phyloP scores from a whole-genome alignment of 1,284 basidiomycete species.

The Boletus mariae region DNA sequence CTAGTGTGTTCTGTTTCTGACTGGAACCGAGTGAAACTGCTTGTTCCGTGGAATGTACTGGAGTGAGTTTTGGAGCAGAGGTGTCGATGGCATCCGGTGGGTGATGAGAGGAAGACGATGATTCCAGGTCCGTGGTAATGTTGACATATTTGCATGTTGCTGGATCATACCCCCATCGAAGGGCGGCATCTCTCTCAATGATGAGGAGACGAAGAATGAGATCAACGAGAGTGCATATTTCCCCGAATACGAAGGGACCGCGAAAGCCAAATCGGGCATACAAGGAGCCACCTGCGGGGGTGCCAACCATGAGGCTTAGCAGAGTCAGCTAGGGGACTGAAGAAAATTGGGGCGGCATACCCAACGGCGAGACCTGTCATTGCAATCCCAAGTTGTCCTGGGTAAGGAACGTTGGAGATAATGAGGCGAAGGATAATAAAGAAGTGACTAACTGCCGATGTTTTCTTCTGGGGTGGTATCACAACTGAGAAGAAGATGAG shows the following conservation, averaged over 20 bases:
- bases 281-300: slow-evolving; percentile 68
- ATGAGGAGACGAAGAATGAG: slow-evolving; percentile 59
- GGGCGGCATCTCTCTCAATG: slow-evolving; percentile 60
- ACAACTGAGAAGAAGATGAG: slow-evolving; percentile 42
- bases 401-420: slow-evolving; percentile 5
- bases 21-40: background rate
- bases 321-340: slow-evolving; percentile 8
- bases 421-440: background rate
- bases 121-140: slow-evolving; percentile 8
- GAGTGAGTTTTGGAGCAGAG: background rate
- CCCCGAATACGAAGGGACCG: slow-evolving; percentile 71
- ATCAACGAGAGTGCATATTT: slow-evolving; percentile 58
- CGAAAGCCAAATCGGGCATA: slow-evolving; percentile 68
- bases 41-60: background rate
- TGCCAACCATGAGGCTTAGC: slow-evolving; percentile 49
- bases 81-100: background rate
- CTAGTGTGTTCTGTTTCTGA: background rate
- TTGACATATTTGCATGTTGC: slow-evolving; percentile 18
- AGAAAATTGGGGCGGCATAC: slow-evolving; percentile 31
- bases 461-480: slow-evolving; percentile 61
- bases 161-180: slow-evolving; percentile 52
- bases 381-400: slow-evolving; percentile 70
- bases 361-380: slow-evolving; percentile 70
- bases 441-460: slow-evolving; percentile 53
- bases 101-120: background rate